Conservation (phyloP, 192 early-diverging fungal genomes). For the Spizellomyces sp. region DNA sequence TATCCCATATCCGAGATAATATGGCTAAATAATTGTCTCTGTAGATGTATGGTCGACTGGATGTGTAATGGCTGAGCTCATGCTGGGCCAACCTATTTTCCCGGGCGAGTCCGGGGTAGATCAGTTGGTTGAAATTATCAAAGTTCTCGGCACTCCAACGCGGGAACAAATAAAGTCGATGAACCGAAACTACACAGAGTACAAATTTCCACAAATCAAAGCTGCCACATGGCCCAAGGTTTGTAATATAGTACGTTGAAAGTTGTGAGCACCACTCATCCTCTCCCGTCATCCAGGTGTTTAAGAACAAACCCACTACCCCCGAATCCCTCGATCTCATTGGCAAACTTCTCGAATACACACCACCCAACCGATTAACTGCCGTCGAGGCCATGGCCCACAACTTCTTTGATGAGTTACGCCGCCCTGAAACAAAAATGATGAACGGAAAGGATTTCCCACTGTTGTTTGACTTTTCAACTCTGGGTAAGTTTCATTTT, state of each 20-base stretch:
- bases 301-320: constrained; percentile 75
- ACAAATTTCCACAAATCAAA: constrained; percentile 98
- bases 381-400: constrained; percentile 91
- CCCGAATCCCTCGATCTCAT: constrained; percentile 89
- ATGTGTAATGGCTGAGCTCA: constrained; percentile 96
- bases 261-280: not conserved
- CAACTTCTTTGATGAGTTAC: constrained; percentile 97
- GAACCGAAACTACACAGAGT: constrained; percentile 98
- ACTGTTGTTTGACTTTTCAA: constrained; percentile 88
- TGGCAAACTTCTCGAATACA: constrained; percentile 86
- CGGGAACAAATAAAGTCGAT: constrained; percentile 94
- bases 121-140: constrained; percentile 99
- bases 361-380: constrained; percentile 76
- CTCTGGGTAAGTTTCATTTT: constrained; percentile 55
- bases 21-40: constrained; percentile 53
- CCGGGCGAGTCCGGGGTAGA: constrained; percentile 95
- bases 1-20: not conserved
- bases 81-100: constrained; percentile 91
- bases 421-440: constrained; percentile 79
- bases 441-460: constrained; percentile 85
- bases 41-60: constrained; percentile 99
- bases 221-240: constrained; percentile 88
- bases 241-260: not conserved
- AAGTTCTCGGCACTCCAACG: constrained; percentile 95
- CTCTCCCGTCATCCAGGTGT: constrained; percentile 31